Percentiles rank a stretch among this genome's conserved stretches.
phyloP scores from a whole-genome alignment of 2,329 filamentous ascomycete genomes.

The Zasmidium cellare region DNA sequence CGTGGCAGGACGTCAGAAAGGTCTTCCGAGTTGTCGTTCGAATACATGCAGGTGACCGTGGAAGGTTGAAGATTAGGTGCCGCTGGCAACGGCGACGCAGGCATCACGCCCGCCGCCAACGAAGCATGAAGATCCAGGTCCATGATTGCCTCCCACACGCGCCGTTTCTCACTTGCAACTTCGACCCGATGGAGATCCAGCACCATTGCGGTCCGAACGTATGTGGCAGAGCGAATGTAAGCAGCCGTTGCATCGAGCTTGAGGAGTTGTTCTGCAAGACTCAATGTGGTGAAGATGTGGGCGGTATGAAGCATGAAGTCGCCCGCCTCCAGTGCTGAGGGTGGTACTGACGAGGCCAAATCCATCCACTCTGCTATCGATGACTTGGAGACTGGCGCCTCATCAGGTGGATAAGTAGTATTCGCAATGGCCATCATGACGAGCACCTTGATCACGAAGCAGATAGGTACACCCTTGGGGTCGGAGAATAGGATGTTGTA shows the following conservation, averaged over 20 bases:
- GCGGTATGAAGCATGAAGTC: constrained; percentile 4
- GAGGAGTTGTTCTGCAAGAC: constrained; percentile 14
- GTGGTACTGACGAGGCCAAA: constrained; percentile 5
- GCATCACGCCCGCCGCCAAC: constrained; percentile 14
- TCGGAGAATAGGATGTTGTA: constrained; percentile 4
- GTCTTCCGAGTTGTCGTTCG: neutral
- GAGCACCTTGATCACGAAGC: constrained; percentile 5
- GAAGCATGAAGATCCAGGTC: constrained; percentile 19
- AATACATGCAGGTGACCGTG: too few relatives aligned
- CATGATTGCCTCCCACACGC: constrained; percentile 13
- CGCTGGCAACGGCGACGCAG: neutral
- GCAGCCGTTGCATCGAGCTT: constrained; percentile 5
- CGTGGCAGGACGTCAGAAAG: constrained; percentile 1
- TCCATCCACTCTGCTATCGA: constrained; percentile 11
- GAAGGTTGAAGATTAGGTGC: neutral
- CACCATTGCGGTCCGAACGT: constrained; percentile 11
- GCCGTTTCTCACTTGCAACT: neutral
- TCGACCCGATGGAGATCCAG: constrained; percentile 6
- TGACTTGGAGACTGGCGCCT: constrained; percentile 4
- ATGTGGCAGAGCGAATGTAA: constrained; percentile 13
- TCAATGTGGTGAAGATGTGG: constrained; percentile 5
- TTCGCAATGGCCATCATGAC: constrained; percentile 11
- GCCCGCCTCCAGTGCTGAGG: constrained; percentile 5
- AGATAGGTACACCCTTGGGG: constrained; percentile 4
- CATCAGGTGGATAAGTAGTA: constrained; percentile 7